These are phyloP conservation scores for Phytophthora capsici DNA, from an alignment of 352 stramenopile species.

Conservation along the genomic window DNA sequence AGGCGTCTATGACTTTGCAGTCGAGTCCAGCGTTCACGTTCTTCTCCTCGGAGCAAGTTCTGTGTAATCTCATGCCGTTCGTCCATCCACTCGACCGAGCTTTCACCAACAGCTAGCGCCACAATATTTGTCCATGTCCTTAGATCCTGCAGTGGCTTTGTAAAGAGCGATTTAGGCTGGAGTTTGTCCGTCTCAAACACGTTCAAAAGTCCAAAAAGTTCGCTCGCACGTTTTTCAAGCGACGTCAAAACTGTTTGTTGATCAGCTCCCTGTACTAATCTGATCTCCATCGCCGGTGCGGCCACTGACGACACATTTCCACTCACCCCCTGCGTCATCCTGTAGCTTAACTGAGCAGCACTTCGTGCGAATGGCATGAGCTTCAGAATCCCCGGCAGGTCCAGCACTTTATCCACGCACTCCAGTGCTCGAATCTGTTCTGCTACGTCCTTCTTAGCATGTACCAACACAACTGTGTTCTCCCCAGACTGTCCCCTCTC, in stretches of 20 bases:
- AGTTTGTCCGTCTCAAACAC: constrained; percentile 51
- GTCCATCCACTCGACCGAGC: constrained; percentile 72
- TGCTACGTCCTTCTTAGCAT: constrained; percentile 42
- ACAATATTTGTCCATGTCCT: constrained; percentile 67
- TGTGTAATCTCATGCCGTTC: constrained; percentile 43
- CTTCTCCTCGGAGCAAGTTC: constrained; percentile 39
- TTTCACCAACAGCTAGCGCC: constrained; percentile 52
- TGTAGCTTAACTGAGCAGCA: constrained; percentile 47
- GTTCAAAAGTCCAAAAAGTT: constrained; percentile 65
- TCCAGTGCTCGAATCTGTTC: constrained; percentile 43
- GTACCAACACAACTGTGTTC: constrained; percentile 66
- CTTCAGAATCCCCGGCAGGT: constrained; percentile 68
- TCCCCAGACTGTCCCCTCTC: constrained; percentile 40
- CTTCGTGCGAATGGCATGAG: constrained; percentile 74
- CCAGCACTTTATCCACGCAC: constrained; percentile 56
- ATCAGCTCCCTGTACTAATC: constrained; percentile 51
- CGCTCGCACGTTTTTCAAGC: constrained; percentile 46
- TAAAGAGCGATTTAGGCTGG: constrained; percentile 52
- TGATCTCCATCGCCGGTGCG: constrained; percentile 66
- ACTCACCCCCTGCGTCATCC: constrained; percentile 13
- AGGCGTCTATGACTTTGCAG: constrained; percentile 52
- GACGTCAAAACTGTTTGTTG: constrained; percentile 33
- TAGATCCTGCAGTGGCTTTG: constrained; percentile 58
- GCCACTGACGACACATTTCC: constrained; percentile 17
- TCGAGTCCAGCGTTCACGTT: constrained; percentile 28